phyloP scores from a whole-genome alignment of 2,329 filamentous ascomycete genomes.

The Alternaria arborescens region DNA sequence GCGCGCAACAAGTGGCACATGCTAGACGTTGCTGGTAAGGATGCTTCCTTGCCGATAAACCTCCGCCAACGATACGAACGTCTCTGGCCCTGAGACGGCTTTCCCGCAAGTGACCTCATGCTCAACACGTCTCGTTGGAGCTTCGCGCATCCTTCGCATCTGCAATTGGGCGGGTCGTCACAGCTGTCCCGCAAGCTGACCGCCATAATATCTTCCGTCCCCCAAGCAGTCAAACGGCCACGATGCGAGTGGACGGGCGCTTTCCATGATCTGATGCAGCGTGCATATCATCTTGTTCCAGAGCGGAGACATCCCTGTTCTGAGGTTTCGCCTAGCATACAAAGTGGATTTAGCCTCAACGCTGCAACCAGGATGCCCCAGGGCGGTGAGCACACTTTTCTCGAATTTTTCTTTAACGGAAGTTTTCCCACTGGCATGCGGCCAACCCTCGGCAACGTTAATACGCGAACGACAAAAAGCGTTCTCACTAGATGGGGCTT shows the following conservation, averaged over 20 bases:
- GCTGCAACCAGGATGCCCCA: constrained; percentile 30
- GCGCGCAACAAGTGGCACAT: constrained; percentile 13
- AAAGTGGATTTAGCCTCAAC: constrained; percentile 45
- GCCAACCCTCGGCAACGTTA: constrained; percentile 25
- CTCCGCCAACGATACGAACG: constrained; percentile 13
- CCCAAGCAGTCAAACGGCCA: constrained; percentile 31
- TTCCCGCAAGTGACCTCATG: constrained; percentile 29
- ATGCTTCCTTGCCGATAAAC: constrained; percentile 14
- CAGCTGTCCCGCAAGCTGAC: constrained; percentile 39
- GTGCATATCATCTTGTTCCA: constrained; percentile 45
- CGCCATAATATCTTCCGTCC: constrained; percentile 33
- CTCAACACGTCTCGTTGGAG: constrained; percentile 15
- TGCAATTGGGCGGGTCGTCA: constrained; percentile 27
- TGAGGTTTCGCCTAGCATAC: constrained; percentile 30
- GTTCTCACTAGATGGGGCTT: not conserved
- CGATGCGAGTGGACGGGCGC: constrained; percentile 25
- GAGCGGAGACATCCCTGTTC: constrained; percentile 35
- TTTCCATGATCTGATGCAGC: constrained; percentile 44
- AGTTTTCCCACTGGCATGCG: constrained; percentile 24
- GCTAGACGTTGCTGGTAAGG: constrained; percentile 12
- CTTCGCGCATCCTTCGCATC: constrained; percentile 20
- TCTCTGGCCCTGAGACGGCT: constrained; percentile 17
- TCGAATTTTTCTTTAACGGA: constrained; percentile 29
- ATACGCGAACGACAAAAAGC: constrained; percentile 11
- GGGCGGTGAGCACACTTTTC: constrained; percentile 45